A percentile compares a stretch with the other conserved stretches of the same genome.
Evolutionary conservation across 495 filamentous ascomycete genomes (phyloP).

Genomic region (Daldinia vernicosa): DNA sequence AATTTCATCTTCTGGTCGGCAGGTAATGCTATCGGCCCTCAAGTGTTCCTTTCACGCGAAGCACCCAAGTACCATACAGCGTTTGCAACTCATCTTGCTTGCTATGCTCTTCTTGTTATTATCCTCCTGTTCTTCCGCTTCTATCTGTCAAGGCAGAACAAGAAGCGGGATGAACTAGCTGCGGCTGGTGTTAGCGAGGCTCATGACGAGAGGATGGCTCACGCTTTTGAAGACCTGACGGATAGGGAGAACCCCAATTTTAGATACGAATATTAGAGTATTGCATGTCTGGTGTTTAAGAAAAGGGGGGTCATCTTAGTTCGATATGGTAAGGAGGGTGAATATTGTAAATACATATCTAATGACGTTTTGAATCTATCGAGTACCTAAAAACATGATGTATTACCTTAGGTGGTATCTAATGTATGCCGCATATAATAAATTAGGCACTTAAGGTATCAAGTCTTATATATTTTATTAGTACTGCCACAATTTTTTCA

Average conservation of each 20-base stretch:
- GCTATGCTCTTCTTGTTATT: slow-evolving; percentile 59
- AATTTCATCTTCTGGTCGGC: slow-evolving; percentile 62
- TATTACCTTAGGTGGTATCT: too few relatives aligned
- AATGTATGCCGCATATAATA: too few relatives aligned
- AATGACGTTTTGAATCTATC: background rate
- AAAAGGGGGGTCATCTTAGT: background rate
- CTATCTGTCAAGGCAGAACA: slow-evolving; percentile 58
- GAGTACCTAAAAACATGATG: background rate
- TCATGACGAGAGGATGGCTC: slow-evolving; percentile 53
- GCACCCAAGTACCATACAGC: slow-evolving; percentile 63
- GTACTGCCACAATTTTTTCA: too few relatives aligned
- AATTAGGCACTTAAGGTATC: too few relatives aligned
- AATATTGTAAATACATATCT: background rate
- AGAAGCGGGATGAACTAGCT: slow-evolving; percentile 56
- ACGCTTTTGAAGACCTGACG: slow-evolving; percentile 68
- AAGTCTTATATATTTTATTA: too few relatives aligned
- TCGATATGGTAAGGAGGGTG: background rate
- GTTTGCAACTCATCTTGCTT: slow-evolving; percentile 64
- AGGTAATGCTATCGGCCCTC: slow-evolving; percentile 62
- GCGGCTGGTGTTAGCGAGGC: slow-evolving; percentile 53
- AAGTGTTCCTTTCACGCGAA: slow-evolving; percentile 62
- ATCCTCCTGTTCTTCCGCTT: slow-evolving; percentile 58
- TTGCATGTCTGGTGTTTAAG: background rate
- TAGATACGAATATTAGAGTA: slow-evolving; percentile 57
- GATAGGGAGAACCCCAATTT: slow-evolving; percentile 67